Evolutionary conservation across 768 basidiomycete species (phyloP).

Genomic region (Lentinus tigrinus): DNA sequence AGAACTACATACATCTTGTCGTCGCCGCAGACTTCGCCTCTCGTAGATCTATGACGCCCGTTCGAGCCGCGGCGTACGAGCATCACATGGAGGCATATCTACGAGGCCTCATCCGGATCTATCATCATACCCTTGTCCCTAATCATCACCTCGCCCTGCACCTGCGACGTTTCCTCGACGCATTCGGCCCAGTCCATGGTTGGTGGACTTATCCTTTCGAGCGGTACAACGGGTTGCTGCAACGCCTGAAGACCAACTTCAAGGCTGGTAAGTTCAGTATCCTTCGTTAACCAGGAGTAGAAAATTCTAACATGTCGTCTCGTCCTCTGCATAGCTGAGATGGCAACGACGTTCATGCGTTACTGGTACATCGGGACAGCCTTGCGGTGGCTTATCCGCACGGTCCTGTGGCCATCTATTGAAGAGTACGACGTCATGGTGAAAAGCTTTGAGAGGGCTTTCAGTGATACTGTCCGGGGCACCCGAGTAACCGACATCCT

Average conservation of each 20-base stretch:
- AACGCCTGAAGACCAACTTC: constrained; percentile 25
- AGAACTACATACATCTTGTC: constrained; percentile 8
- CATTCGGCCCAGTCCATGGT: constrained; percentile 31
- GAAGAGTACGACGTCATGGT: neutral
- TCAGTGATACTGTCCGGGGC: neutral
- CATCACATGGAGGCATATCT: neutral
- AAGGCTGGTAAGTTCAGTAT: constrained; percentile 4
- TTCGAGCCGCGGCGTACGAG: neutral
- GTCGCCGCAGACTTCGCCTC: neutral
- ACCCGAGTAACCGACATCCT: neutral
- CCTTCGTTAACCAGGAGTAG: neutral
- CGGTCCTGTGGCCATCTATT: neutral
- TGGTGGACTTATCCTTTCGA: constrained; percentile 29
- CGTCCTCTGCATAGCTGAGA: neutral
- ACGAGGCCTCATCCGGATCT: neutral
- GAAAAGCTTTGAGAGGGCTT: neutral
- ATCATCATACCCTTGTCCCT: constrained; percentile 21
- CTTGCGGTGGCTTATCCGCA: neutral
- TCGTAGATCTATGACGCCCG: neutral
- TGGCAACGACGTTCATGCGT: neutral
- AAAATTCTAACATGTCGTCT: too few relatives aligned
- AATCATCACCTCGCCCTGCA: constrained; percentile 34
- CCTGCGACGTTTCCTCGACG: constrained; percentile 23
- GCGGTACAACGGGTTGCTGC: constrained; percentile 28
- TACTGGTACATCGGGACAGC: neutral